These are phyloP conservation scores for Penicillium flavigenum DNA, from an alignment of 495 filamentous ascomycete genomes.

Conservation along the genomic window DNA sequence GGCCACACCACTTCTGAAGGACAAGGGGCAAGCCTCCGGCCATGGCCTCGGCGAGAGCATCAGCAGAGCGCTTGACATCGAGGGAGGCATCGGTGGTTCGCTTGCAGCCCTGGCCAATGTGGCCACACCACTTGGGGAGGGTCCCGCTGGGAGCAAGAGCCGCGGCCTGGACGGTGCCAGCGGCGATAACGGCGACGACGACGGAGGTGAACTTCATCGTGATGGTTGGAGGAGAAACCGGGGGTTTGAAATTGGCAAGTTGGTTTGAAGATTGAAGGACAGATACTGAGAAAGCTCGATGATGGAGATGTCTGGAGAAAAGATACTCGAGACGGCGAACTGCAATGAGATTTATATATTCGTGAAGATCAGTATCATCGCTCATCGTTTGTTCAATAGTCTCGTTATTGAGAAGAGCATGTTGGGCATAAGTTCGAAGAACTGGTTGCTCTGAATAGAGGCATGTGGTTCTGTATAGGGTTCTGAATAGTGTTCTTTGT, in stretches of 20 bases:
- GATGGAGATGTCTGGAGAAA: slow-evolving; percentile 11
- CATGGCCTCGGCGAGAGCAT: slow-evolving; percentile 49
- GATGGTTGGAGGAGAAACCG: slow-evolving; percentile 3
- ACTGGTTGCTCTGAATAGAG: not conserved
- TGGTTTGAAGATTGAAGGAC: slow-evolving; percentile 10
- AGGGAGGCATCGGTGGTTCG: slow-evolving; percentile 33
- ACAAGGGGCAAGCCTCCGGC: slow-evolving; percentile 33
- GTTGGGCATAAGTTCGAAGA: slow-evolving; percentile 8
- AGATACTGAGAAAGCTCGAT: slow-evolving; percentile 18
- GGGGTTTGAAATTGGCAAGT: slow-evolving; percentile 12
- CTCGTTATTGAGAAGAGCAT: not conserved
- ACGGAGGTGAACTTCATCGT: slow-evolving; percentile 52
- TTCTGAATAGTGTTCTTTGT: slow-evolving; percentile 7
- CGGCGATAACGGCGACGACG: slow-evolving; percentile 39
- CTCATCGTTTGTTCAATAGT: not conserved
- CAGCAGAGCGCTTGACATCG: slow-evolving; percentile 51
- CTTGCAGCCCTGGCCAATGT: slow-evolving; percentile 39
- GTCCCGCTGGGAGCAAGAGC: slow-evolving; percentile 7
- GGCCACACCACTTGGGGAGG: slow-evolving; percentile 36
- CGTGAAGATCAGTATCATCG: not conserved
- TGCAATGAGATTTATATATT: slow-evolving; percentile 2
- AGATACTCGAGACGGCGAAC: not conserved
- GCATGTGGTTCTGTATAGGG: not conserved
- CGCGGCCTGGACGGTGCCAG: slow-evolving; percentile 37
- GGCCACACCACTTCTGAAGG: slow-evolving; percentile 39